These are phyloP conservation scores for Sclerotinia glacialis DNA, from an alignment of 2,329 filamentous ascomycete species.

Conservation along the genomic window DNA sequence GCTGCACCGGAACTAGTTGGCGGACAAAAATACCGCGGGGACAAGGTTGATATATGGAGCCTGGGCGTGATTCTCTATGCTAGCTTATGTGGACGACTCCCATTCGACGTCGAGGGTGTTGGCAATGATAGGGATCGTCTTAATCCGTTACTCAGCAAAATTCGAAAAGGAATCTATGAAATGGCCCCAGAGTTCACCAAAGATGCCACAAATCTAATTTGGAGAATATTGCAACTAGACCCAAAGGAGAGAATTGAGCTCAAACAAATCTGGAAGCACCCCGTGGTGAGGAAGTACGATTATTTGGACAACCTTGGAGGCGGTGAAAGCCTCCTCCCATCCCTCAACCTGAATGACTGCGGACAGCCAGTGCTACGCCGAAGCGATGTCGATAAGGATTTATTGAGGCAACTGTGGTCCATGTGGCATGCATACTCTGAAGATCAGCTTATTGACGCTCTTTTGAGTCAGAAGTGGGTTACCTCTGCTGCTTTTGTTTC, in stretches of 20 bases:
- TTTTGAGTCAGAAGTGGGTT: constrained; percentile 64
- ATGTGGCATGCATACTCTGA: constrained; percentile 87
- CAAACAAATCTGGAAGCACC: constrained; percentile 79
- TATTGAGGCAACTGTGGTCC: constrained; percentile 81
- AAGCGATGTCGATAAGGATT: constrained; percentile 73
- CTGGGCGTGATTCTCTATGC: constrained; percentile 87
- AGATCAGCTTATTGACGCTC: constrained; percentile 64
- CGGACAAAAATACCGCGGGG: constrained; percentile 74
- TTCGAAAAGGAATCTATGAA: constrained; percentile 57
- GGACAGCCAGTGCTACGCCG: constrained; percentile 56
- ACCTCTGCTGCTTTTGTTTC: background rate
- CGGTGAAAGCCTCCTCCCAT: constrained; percentile 49
- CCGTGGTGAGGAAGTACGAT: constrained; percentile 81
- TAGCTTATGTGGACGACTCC: constrained; percentile 77
- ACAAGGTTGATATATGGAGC: constrained; percentile 91
- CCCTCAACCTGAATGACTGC: constrained; percentile 58
- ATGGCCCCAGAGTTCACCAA: constrained; percentile 61
- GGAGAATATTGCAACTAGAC: constrained; percentile 73
- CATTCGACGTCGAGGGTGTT: constrained; percentile 61
- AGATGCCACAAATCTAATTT: constrained; percentile 76
- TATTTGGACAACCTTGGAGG: constrained; percentile 58
- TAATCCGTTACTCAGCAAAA: constrained; percentile 58
- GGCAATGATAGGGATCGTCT: constrained; percentile 42
- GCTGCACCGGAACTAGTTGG: constrained; percentile 88
- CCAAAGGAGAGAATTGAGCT: constrained; percentile 78